phyloP scores from a whole-genome alignment of 768 basidiomycete species.

The Hortiboletus campestris region DNA sequence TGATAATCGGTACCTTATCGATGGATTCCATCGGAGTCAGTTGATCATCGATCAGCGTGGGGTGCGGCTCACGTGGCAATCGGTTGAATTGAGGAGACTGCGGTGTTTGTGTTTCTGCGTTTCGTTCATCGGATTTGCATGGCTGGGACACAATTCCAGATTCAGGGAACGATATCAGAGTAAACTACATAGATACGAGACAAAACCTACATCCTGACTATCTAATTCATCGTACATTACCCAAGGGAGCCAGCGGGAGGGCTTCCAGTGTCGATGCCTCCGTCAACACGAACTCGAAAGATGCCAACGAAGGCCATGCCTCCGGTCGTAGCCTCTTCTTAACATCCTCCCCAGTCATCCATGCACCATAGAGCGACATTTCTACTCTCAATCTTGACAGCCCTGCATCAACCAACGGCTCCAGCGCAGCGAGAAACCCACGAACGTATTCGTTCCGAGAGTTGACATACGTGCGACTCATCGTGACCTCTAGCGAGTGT shows the following conservation, averaged over 20 bases:
- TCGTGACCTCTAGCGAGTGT: conserved; percentile 1
- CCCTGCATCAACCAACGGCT: conserved; percentile 4
- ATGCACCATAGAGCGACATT: conserved; percentile 7
- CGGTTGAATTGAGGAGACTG: too few species aligned
- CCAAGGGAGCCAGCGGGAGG: background rate
- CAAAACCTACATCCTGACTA: background rate
- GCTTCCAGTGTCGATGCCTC: conserved; percentile 1
- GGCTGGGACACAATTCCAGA: background rate
- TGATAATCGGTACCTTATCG: background rate
- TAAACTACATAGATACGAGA: background rate
- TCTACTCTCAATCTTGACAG: conserved; percentile 3
- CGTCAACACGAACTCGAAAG: conserved; percentile 13
- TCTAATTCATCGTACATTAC: background rate
- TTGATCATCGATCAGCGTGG: background rate
- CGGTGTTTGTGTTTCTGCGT: background rate
- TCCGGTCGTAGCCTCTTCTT: conserved; percentile 4
- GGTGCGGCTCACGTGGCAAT: background rate
- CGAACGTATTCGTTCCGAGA: conserved; percentile 1
- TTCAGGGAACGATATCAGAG: background rate
- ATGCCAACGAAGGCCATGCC: conserved; percentile 8
- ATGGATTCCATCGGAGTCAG: background rate
- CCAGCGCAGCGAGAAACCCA: conserved; percentile 2
- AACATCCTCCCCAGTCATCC: conserved; percentile 7
- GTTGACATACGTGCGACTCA: conserved; percentile 2
- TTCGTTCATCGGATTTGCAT: background rate